A percentile compares a stretch with the other conserved stretches of the same genome.
phyloP scores from a whole-genome alignment of 495 filamentous ascomycete genomes.

The Penicillium ucsense region DNA sequence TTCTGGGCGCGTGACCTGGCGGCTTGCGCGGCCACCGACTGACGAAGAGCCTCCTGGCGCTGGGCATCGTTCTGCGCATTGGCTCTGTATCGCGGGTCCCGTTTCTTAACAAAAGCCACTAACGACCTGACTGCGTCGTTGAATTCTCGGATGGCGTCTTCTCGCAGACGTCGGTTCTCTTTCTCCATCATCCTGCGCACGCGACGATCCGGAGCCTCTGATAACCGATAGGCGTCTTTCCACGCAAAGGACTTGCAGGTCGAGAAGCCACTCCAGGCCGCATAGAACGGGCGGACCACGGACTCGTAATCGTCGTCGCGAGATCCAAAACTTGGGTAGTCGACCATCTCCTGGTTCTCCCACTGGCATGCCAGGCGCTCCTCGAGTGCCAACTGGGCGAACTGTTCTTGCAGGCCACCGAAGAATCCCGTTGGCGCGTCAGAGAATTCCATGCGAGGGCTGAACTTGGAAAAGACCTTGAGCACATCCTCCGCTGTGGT shows the following conservation, averaged over 20 bases:
- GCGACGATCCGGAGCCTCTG: conserved; percentile 80
- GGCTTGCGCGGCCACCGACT: conserved; percentile 74
- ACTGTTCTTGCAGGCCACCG: conserved; percentile 60
- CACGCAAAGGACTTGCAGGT: conserved; percentile 83
- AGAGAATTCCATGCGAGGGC: conserved; percentile 62
- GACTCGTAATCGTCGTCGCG: conserved; percentile 57
- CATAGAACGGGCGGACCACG: conserved; percentile 73
- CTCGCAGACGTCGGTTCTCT: conserved; percentile 80
- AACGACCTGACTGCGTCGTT: conserved; percentile 86
- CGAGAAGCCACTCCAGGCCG: conserved; percentile 67
- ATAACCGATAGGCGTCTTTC: conserved; percentile 72
- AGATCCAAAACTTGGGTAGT: conserved; percentile 76
- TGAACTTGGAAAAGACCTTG: conserved; percentile 64
- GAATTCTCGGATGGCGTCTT: conserved; percentile 75
- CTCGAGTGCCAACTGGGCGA: conserved; percentile 71
- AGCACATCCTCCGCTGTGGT: conserved; percentile 73
- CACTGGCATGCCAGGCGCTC: conserved; percentile 64
- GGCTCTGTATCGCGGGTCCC: conserved; percentile 71
- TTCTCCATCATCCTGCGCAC: conserved; percentile 84
- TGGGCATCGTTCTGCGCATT: conserved; percentile 68
- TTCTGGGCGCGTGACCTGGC: conserved; percentile 73
- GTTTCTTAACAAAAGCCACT: conserved; percentile 83
- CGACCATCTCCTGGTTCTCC: conserved; percentile 45
- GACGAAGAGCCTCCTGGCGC: conserved; percentile 68
- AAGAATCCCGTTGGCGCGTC: conserved; percentile 77